Conservation (phyloP, 805 yeast genomes). For the Ogataea degrootiae region DNA sequence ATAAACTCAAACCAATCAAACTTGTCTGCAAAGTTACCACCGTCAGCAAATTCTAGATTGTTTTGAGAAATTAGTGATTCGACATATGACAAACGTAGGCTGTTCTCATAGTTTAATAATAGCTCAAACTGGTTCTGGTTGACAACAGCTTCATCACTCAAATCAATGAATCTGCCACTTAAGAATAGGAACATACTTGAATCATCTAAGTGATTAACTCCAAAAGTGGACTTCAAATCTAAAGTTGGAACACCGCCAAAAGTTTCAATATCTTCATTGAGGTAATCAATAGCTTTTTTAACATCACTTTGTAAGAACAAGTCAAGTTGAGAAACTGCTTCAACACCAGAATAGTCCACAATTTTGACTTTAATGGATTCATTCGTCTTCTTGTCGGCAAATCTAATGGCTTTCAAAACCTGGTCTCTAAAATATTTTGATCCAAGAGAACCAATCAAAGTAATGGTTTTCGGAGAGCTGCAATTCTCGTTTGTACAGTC, state of each 20-base stretch:
- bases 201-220: slow-evolving; percentile 1
- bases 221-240: slow-evolving; percentile 2
- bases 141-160: slow-evolving; percentile 22
- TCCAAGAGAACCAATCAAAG: slow-evolving; percentile 58
- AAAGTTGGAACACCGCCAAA: neutral
- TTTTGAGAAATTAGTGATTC: slow-evolving; percentile 2
- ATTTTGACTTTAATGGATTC: slow-evolving; percentile 17
- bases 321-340: neutral
- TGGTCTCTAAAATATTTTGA: slow-evolving; percentile 37
- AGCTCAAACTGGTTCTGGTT: slow-evolving; percentile 28
- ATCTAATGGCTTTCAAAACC: slow-evolving; percentile 33
- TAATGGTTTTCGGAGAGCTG: slow-evolving; percentile 28
- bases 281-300: too few species aligned
- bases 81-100: slow-evolving; percentile 34
- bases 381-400: neutral
- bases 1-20: slow-evolving; percentile 21
- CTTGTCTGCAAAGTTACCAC: slow-evolving; percentile 5
- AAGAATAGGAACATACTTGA: slow-evolving; percentile 36
- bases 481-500: neutral
- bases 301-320: too few species aligned
- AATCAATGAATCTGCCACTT: slow-evolving; percentile 50
- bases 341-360: slow-evolving; percentile 7
- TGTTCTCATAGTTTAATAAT: slow-evolving; percentile 43
- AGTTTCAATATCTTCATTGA: neutral
- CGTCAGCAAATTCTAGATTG: neutral